A percentile compares a stretch with the other conserved stretches of the same genome.
Conservation (phyloP, 257 asterid species). For the Nemophila menziesii region DNA sequence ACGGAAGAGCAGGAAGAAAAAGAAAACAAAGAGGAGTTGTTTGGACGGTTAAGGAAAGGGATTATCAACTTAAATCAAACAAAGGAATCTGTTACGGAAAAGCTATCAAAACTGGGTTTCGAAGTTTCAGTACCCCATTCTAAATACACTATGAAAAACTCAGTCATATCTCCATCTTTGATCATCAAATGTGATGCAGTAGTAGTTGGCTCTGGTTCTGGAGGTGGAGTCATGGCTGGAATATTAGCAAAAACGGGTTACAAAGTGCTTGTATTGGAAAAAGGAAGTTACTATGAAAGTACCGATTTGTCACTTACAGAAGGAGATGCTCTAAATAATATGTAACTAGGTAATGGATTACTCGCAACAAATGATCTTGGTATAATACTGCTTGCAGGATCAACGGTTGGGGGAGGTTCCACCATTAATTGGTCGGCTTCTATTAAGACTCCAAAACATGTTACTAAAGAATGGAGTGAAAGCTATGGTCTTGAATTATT, state of each 20-base stretch:
- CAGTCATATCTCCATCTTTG: conserved; percentile 21
- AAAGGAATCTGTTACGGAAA: conserved; percentile 11
- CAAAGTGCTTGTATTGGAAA: conserved; percentile 68
- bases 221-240: conserved; percentile 89
- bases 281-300: conserved; percentile 53
- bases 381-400: conserved; percentile 57
- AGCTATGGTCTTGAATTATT: conserved; percentile 29
- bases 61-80: conserved; percentile 30
- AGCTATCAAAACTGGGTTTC: conserved; percentile 34
- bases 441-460: conserved; percentile 56
- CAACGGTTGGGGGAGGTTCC: conserved; percentile 89
- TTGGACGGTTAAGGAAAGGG: conserved; percentile 43
- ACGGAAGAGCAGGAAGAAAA: conserved; percentile 13
- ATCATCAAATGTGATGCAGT: conserved; percentile 56
- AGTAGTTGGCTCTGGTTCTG: conserved; percentile 84
- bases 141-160: background rate
- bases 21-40: conserved; percentile 16
- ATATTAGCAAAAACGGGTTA: conserved; percentile 67
- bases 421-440: conserved; percentile 84
- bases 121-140: conserved; percentile 16
- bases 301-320: conserved; percentile 48
- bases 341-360: conserved; percentile 64
- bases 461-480: conserved; percentile 57
- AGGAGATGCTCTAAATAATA: conserved; percentile 57
- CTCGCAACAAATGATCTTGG: conserved; percentile 35